phyloP scores from a whole-genome alignment of 73 alveolate species.

The Tetrahymena malaccensis region DNA sequence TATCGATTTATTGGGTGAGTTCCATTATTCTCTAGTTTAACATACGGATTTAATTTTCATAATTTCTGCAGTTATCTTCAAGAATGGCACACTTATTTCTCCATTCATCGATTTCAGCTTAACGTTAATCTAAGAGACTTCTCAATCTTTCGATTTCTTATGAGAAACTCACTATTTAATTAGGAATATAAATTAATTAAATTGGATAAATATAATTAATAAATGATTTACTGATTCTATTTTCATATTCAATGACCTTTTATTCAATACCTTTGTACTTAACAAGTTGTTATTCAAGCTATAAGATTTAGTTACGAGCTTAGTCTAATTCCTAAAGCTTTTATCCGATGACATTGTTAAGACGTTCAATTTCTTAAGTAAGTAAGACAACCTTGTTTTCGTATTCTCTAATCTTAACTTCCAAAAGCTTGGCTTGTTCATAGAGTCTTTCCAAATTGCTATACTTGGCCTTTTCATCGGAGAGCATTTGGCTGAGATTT shows the following conservation, averaged over 20 bases:
- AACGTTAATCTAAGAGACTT: background rate
- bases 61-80: background rate
- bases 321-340: background rate
- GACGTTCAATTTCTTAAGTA: background rate
- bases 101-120: background rate
- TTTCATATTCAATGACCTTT: background rate
- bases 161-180: background rate
- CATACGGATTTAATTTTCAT: background rate
- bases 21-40: background rate
- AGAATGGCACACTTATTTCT: background rate
- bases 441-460: background rate
- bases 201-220: too few species aligned
- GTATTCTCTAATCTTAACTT: background rate
- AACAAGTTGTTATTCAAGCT: background rate
- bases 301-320: background rate
- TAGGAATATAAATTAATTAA: background rate
- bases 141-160: background rate
- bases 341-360: background rate
- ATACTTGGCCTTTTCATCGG: background rate
- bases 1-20: background rate
- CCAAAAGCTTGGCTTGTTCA: background rate
- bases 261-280: background rate
- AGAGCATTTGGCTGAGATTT: background rate
- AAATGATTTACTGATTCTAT: background rate
- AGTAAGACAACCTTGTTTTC: background rate